Conservation (phyloP, 2,329 filamentous ascomycete species). For the Diaporthe amygdali region DNA sequence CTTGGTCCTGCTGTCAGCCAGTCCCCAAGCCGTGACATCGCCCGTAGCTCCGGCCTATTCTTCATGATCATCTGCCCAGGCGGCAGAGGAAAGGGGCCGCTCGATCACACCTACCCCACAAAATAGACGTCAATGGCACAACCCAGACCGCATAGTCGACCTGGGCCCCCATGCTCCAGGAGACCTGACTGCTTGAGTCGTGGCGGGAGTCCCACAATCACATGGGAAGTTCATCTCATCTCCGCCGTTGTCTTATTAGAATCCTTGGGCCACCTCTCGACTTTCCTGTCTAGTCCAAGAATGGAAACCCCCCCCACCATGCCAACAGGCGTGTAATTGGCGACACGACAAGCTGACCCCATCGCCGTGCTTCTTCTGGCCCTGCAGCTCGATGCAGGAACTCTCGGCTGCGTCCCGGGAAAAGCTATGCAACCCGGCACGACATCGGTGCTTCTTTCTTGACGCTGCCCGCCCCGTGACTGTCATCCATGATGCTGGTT, state of each 20-base stretch:
- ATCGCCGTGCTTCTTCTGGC: not conserved
- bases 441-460: conserved; percentile 33
- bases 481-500: conserved; percentile 6
- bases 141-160: not conserved
- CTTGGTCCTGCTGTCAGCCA: conserved; percentile 12
- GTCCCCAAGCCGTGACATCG: conserved; percentile 3
- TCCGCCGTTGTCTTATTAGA: conserved; percentile 6
- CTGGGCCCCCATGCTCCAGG: not conserved
- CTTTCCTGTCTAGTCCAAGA: conserved; percentile 7
- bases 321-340: conserved; percentile 11
- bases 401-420: conserved; percentile 12
- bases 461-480: conserved; percentile 13
- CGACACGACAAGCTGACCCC: not conserved
- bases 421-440: conserved; percentile 23
- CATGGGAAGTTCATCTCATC: not conserved
- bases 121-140: conserved; percentile 12
- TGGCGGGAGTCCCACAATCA: not conserved
- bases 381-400: conserved; percentile 14
- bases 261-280: not conserved
- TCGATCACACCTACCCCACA: conserved; percentile 15
- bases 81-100: not conserved
- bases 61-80: conserved; percentile 6
- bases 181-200: not conserved
- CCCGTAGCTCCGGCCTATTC: not conserved
- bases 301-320: not conserved